Percentiles rank a stretch among this genome's conserved stretches.
Evolutionary conservation across 345 rosid species (phyloP).

Genomic region (Cardiospermum halicacabum): DNA sequence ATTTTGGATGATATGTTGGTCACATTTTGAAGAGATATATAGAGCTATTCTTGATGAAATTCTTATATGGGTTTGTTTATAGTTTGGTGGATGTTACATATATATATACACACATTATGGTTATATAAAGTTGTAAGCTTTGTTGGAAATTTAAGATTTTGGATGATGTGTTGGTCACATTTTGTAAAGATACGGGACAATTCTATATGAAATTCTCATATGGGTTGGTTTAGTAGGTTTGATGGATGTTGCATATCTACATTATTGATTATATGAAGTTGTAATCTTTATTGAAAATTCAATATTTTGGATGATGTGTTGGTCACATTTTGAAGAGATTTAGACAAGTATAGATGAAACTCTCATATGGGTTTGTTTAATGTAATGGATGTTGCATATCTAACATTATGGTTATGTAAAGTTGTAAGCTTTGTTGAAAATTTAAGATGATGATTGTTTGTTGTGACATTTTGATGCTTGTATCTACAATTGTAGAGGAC

Average conservation of each 20-base stretch:
- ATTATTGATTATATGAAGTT: no score
- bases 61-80: background rate
- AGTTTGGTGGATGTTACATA: background rate
- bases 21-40: no score
- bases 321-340: no score
- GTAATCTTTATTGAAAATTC: no score
- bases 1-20: background rate
- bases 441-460: background rate
- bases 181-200: background rate
- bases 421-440: background rate
- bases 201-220: background rate
- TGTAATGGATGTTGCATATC: background rate
- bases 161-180: background rate
- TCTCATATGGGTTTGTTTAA: background rate
- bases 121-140: background rate
- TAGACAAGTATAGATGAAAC: background rate
- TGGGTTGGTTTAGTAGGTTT: no score
- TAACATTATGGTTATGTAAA: background rate
- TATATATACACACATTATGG: background rate
- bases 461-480: background rate
- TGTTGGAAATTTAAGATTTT: background rate
- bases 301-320: background rate
- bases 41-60: background rate
- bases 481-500: background rate
- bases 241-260: no score